These are phyloP conservation scores for Cytospora schulzeri DNA, from an alignment of 2,329 filamentous ascomycete genomes.

Conservation along the genomic window DNA sequence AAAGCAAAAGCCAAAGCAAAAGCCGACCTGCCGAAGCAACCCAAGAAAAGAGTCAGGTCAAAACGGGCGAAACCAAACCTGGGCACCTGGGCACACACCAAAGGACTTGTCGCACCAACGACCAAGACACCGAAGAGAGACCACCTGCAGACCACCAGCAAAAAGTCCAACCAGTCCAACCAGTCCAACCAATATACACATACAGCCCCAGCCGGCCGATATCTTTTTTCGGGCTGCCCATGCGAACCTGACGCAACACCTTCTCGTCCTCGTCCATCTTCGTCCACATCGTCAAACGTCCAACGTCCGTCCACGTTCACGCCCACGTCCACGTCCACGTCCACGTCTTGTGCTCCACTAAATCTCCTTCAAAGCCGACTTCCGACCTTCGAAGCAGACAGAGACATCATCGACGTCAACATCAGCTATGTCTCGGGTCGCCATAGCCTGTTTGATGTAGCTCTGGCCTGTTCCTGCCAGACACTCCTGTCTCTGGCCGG, in stretches of 20 bases:
- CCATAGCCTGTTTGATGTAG: conserved; percentile 27
- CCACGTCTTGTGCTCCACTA: conserved; percentile 5
- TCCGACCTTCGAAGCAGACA: conserved; percentile 6
- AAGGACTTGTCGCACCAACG: background rate
- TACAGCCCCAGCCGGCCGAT: background rate
- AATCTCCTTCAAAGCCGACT: conserved; percentile 1
- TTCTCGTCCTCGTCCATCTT: background rate
- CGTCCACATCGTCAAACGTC: background rate
- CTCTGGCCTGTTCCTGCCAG: conserved; percentile 27
- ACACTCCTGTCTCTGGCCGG: conserved; percentile 17
- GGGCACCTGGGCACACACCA: background rate
- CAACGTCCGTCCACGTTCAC: background rate
- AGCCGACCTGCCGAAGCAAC: too few species aligned
- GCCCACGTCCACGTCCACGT: background rate
- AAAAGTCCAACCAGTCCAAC: background rate
- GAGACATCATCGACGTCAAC: conserved; percentile 17
- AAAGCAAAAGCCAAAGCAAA: too few species aligned
- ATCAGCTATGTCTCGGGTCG: conserved; percentile 29
- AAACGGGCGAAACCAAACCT: background rate
- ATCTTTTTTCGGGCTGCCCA: conserved; percentile 1
- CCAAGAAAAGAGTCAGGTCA: background rate
- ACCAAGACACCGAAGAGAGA: background rate
- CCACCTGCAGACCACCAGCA: background rate
- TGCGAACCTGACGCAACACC: background rate
- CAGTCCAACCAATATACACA: background rate